phyloP scores from a whole-genome alignment of 176 grass and related monocot species.

The Canna indica region DNA sequence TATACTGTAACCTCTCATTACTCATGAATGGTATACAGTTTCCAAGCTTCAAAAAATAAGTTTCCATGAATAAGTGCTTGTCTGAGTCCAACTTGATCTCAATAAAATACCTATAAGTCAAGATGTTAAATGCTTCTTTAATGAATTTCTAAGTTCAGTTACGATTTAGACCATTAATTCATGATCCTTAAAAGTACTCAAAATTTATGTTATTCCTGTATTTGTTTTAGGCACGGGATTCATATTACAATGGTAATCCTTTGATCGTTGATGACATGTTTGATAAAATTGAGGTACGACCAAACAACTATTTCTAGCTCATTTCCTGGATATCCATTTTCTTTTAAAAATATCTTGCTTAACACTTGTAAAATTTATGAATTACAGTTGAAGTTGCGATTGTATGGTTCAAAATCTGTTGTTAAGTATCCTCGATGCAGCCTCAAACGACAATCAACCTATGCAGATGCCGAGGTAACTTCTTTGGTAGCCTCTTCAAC shows the following conservation, averaged over 20 bases:
- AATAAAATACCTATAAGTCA: too few relatives aligned
- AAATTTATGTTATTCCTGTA: too few relatives aligned
- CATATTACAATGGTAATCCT: conserved; percentile 85
- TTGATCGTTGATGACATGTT: conserved; percentile 92
- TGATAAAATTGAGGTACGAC: conserved; percentile 90
- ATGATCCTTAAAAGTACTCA: too few relatives aligned
- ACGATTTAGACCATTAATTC: too few relatives aligned
- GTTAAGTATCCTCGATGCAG: conserved; percentile 92
- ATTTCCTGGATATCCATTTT: conserved; percentile 1
- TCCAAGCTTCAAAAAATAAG: too few relatives aligned
- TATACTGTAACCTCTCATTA: too few relatives aligned
- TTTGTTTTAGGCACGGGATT: conserved; percentile 69
- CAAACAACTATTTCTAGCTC: neutral
- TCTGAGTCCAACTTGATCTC: neutral
- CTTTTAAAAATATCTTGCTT: neutral
- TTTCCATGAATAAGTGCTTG: too few relatives aligned
- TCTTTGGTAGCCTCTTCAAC: neutral
- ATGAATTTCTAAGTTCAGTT: too few relatives aligned
- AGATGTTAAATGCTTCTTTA: too few relatives aligned
- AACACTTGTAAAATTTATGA: conserved; percentile 1
- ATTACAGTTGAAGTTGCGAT: conserved; percentile 65
- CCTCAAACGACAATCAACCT: conserved; percentile 66
- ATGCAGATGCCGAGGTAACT: conserved; percentile 81
- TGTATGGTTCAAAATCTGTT: conserved; percentile 81
- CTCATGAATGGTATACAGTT: too few relatives aligned